These are phyloP conservation scores for Taphrina communis DNA, from an alignment of 1,139 yeast species.

Conservation along the genomic window DNA sequence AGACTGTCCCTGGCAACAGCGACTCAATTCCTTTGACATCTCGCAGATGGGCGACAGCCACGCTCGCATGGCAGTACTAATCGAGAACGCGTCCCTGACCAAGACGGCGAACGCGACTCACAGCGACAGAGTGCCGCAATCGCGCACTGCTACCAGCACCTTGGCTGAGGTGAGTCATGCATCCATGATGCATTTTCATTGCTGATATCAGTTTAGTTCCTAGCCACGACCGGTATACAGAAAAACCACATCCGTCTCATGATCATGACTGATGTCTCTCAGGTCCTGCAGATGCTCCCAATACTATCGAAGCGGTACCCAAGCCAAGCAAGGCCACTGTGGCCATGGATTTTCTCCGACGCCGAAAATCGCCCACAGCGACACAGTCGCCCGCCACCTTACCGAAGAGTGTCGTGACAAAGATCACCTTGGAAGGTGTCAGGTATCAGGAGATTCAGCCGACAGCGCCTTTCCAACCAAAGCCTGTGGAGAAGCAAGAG, in stretches of 20 bases:
- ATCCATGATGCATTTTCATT: too few species aligned
- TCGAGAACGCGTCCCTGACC: slow-evolving; percentile 7
- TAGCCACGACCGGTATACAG: slow-evolving; percentile 18
- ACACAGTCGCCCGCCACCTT: neutral
- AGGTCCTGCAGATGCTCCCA: slow-evolving; percentile 15
- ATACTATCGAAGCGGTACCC: neutral
- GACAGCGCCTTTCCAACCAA: neutral
- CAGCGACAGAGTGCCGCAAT: neutral
- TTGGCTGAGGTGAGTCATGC: slow-evolving; percentile 11
- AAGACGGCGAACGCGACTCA: neutral
- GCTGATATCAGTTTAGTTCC: slow-evolving; percentile 1
- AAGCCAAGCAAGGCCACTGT: slow-evolving; percentile 8
- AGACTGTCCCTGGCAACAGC: neutral
- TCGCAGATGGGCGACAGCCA: slow-evolving; percentile 15
- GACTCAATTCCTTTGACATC: neutral
- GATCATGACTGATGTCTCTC: neutral
- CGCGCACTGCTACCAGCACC: slow-evolving; percentile 14
- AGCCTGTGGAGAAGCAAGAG: neutral
- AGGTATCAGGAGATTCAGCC: slow-evolving; percentile 14
- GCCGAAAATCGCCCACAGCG: neutral
- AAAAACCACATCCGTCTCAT: neutral
- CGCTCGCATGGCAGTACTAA: slow-evolving; percentile 10
- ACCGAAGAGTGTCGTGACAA: slow-evolving; percentile 1
- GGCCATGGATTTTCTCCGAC: slow-evolving; percentile 1
- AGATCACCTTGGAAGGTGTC: neutral